Evolutionary conservation across 495 filamentous ascomycete genomes (phyloP).

Genomic region (Neurospora africana): DNA sequence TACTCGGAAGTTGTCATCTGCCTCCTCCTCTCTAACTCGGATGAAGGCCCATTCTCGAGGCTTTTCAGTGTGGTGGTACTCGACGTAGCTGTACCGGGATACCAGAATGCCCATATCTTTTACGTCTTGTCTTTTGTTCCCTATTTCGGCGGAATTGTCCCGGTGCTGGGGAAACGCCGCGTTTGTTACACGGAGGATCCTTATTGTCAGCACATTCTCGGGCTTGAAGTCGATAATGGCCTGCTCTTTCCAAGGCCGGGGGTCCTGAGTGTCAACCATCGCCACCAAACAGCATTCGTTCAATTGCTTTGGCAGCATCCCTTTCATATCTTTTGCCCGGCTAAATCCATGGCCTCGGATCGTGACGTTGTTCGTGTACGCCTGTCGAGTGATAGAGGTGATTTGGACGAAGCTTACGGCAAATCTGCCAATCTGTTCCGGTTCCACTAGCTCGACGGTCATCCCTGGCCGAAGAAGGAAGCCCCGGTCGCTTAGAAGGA

Average conservation of each 20-base stretch:
- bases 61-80: constrained; percentile 12
- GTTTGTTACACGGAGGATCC: constrained; percentile 45
- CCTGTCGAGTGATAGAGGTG: too few relatives aligned
- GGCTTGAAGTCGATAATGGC: constrained; percentile 33
- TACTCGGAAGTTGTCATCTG: not conserved
- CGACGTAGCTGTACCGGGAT: constrained; percentile 24
- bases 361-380: not conserved
- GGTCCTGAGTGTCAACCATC: constrained; percentile 34
- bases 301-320: not conserved
- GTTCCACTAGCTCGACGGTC: not conserved
- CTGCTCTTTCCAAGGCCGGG: constrained; percentile 27
- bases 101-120: constrained; percentile 27
- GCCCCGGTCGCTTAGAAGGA: too few relatives aligned
- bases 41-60: constrained; percentile 25
- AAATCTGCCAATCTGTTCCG: not conserved
- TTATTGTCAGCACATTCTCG: constrained; percentile 18
- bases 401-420: constrained; percentile 1
- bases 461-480: not conserved
- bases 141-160: constrained; percentile 5
- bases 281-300: constrained; percentile 39
- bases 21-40: constrained; percentile 17
- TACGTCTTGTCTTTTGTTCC: constrained; percentile 3
- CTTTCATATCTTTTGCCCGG: not conserved
- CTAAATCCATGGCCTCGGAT: constrained; percentile 8
- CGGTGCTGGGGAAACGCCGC: constrained; percentile 30